Evolutionary conservation across 768 basidiomycete genomes (phyloP).

Genomic region (Rhodotorula kratochvilovae): DNA sequence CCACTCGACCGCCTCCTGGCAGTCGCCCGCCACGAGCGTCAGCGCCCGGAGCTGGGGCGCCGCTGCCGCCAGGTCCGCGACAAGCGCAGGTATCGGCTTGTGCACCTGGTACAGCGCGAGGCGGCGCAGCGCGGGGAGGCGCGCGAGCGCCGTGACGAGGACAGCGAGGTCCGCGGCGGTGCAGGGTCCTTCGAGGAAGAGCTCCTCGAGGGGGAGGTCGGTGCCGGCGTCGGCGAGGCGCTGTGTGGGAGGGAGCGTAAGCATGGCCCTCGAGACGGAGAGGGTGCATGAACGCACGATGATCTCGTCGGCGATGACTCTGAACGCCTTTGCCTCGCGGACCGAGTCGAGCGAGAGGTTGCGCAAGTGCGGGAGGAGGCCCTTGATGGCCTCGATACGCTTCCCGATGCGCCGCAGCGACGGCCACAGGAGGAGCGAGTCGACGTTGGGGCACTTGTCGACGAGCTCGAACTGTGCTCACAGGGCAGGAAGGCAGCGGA

Average conservation of each 20-base stretch:
- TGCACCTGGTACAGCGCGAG: slow-evolving; percentile 31
- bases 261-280: too few species aligned
- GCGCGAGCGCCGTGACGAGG: slow-evolving; percentile 10
- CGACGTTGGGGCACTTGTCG: slow-evolving; percentile 14
- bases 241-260: neutral
- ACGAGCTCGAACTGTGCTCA: slow-evolving; percentile 1
- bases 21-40: slow-evolving; percentile 23
- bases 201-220: slow-evolving; percentile 29
- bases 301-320: slow-evolving; percentile 14
- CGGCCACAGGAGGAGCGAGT: slow-evolving; percentile 36
- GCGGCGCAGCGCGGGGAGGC: slow-evolving; percentile 10
- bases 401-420: slow-evolving; percentile 12
- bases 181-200: slow-evolving; percentile 35
- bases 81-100: slow-evolving; percentile 18
- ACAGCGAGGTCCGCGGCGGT: neutral
- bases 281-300: neutral
- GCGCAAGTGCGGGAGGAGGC: slow-evolving; percentile 17
- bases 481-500: neutral
- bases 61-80: slow-evolving; percentile 6
- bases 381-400: neutral
- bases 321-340: slow-evolving; percentile 9
- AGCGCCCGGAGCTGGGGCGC: slow-evolving; percentile 7
- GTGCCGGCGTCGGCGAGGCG: neutral
- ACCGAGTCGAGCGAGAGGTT: slow-evolving; percentile 35
- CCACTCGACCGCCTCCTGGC: slow-evolving; percentile 6